Conservation (phyloP, 169 alveolate genomes). For the Plasmodium billcollinsi region DNA sequence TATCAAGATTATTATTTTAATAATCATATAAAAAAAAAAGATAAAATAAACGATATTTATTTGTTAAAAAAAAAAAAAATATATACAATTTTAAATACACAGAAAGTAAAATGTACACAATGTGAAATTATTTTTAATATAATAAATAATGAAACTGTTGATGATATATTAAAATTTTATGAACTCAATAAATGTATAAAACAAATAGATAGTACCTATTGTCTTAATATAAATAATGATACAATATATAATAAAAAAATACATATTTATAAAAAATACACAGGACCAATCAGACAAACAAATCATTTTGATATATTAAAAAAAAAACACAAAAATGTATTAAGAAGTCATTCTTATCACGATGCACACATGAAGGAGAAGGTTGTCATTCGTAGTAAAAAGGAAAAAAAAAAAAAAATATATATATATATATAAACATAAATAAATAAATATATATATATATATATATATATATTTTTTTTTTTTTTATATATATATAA, state of each 20-base stretch:
- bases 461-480: no score
- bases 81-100: constrained; percentile 15
- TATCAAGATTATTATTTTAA: no score
- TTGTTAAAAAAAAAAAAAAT: constrained; percentile 5
- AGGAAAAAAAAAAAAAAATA: background rate
- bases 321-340: background rate
- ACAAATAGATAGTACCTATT: background rate
- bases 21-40: no score
- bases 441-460: no score
- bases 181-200: constrained; percentile 25
- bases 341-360: background rate
- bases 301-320: constrained; percentile 1
- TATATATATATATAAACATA: background rate
- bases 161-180: constrained; percentile 36
- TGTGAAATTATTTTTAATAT: constrained; percentile 28
- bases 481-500: no score
- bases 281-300: constrained; percentile 10
- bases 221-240: constrained; percentile 37
- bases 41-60: no score
- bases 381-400: constrained; percentile 21
- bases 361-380: constrained; percentile 20
- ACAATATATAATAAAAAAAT: constrained; percentile 8
- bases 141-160: constrained; percentile 16
- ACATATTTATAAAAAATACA: constrained; percentile 52
- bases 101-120: constrained; percentile 21